phyloP scores from a whole-genome alignment of 192 early-diverging fungal genomes.

The Rhizophagus clarus region DNA sequence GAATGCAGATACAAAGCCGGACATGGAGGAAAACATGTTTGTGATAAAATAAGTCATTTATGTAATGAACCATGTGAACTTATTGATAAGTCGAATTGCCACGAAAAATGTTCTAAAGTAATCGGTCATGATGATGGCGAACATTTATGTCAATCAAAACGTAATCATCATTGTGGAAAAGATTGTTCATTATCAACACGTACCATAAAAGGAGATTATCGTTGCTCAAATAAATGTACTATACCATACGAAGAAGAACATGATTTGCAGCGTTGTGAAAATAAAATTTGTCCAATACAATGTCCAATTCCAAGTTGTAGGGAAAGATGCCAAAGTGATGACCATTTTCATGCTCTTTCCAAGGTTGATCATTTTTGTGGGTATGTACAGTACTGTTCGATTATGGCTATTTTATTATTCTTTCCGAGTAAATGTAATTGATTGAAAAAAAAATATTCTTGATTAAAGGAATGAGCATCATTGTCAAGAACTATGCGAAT shows the following conservation, averaged over 20 bases:
- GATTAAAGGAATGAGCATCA: slow-evolving; percentile 28
- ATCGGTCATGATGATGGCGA: slow-evolving; percentile 28
- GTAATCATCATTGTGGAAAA: slow-evolving; percentile 32
- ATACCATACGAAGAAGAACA: slow-evolving; percentile 17
- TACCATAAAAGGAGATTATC: not conserved
- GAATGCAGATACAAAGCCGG: slow-evolving; percentile 10
- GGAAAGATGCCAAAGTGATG: slow-evolving; percentile 4
- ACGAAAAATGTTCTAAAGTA: slow-evolving; percentile 18
- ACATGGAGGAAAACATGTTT: slow-evolving; percentile 26
- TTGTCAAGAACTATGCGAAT: slow-evolving; percentile 25
- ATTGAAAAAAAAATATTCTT: not conserved
- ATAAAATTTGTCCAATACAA: slow-evolving; percentile 22
- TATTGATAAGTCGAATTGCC: slow-evolving; percentile 19
- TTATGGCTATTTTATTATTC: not conserved
- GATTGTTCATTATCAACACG: slow-evolving; percentile 24
- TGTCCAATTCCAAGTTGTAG: slow-evolving; percentile 14
- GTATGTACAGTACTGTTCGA: not conserved
- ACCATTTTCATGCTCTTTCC: slow-evolving; percentile 21
- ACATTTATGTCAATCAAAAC: slow-evolving; percentile 27
- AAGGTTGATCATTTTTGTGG: slow-evolving; percentile 28
- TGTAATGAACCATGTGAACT: not conserved
- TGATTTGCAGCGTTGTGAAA: slow-evolving; percentile 20
- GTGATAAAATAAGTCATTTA: slow-evolving; percentile 13
- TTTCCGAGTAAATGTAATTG: no score
- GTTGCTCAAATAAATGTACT: slow-evolving; percentile 21